Evolutionary conservation across 257 asterid genomes (phyloP).

Genomic region (Rauvolfia tetraphylla): DNA sequence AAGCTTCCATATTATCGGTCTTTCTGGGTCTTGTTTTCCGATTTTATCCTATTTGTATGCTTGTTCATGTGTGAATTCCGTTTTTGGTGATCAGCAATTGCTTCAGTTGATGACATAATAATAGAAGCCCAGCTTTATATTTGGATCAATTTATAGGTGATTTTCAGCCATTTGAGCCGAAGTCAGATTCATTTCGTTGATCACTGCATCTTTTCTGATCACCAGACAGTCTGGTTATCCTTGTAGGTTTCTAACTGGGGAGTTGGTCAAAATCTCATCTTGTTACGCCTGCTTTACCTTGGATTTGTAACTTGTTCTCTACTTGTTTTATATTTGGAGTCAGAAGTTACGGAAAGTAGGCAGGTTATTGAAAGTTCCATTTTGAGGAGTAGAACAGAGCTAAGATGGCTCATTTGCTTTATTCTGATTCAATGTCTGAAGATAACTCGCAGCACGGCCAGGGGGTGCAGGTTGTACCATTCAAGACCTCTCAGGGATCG

Average conservation of each 20-base stretch:
- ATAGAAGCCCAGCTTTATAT: neutral
- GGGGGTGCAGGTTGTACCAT: slow-evolving; percentile 59
- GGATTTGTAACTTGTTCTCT: neutral
- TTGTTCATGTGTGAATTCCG: neutral
- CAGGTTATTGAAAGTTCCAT: neutral
- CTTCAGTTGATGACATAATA: neutral
- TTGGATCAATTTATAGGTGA: neutral
- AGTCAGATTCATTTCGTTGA: slow-evolving; percentile 8
- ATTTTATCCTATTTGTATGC: neutral
- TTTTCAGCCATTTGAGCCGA: slow-evolving; percentile 1
- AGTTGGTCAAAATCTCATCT: slow-evolving; percentile 15
- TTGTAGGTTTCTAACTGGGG: neutral
- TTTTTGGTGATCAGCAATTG: neutral
- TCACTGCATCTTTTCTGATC: neutral
- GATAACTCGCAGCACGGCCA: slow-evolving; percentile 53
- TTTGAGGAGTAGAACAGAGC: neutral
- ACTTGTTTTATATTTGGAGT: neutral
- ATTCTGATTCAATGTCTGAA: slow-evolving; percentile 45
- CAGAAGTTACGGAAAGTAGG: neutral
- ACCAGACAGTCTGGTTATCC: neutral
- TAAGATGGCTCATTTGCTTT: slow-evolving; percentile 45
- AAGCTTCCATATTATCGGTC: neutral
- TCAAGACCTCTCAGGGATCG: slow-evolving; percentile 56
- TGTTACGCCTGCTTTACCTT: slow-evolving; percentile 5
- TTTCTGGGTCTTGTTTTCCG: neutral